Base-by-base conservation (phyloP, 108 stramenopile genomes). In the Discostella stelligeroides region DNA sequence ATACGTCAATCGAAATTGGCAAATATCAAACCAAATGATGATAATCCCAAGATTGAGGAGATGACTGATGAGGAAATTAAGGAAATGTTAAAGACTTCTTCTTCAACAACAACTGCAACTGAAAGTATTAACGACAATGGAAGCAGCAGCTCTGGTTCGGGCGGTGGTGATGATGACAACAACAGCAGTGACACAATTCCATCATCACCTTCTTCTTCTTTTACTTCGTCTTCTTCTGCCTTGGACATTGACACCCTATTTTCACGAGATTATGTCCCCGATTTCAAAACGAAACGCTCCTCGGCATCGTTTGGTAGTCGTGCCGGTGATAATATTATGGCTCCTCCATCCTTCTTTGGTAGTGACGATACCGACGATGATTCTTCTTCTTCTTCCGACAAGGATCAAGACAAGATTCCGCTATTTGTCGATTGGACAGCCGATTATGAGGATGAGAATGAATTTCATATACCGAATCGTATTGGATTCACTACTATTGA, bases 381-480 rank as follows among this genome's bases (percentile, higher is more conserved):
- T 17, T 48, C 25, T 23, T 37, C 38, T 17, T 48, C 25, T 23
- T 37, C 38, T 9, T 21, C 18, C 0, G 73, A 55, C 20, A 64
- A 73, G 24, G 59, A 45, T 38, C 50, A 48, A 57, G 72, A 27
- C 10, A 57, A 38, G 42, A 50, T 66, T 51, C 65, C 76, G 21
- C 25, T 71, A 14, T 88, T 76, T 57, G 60, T 88, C 3, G 94
- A 95, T 53, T 92, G 72, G 62, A 48, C 66, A 4, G 85, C 77
- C 24, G 89, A 86, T 55, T 83, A 85, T 53, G 73, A 73, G 27
- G 91, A 91, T 66, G 94, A 95, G 65, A 95, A 95, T 71, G 90
- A 87, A 27, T 84, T 95, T 42, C 91, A 91, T 47, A 86, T 95
- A 67, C 88, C 90, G 1, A 92, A 95, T 87, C 86, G 94, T 13